These are phyloP conservation scores for Arthrocladium fulminans DNA, from an alignment of 2,329 filamentous ascomycete genomes.

Conservation along the genomic window DNA sequence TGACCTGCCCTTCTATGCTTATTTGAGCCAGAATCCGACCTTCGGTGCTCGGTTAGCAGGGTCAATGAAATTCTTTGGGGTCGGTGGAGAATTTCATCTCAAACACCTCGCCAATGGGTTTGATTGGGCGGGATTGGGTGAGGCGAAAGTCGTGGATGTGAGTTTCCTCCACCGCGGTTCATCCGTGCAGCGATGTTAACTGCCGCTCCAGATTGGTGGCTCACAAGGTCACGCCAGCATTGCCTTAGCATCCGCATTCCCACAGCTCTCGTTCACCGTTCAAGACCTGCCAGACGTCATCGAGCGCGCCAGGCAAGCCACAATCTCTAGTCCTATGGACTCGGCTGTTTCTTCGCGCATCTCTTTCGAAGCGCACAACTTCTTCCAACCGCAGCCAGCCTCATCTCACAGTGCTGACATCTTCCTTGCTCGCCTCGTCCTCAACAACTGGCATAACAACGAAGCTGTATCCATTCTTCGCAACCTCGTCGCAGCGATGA, in stretches of 20 bases:
- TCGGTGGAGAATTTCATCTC: constrained; percentile 14
- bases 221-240: constrained; percentile 50
- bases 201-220: constrained; percentile 36
- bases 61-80: constrained; percentile 17
- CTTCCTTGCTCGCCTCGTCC: constrained; percentile 30
- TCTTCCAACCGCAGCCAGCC: constrained; percentile 26
- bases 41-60: constrained; percentile 31
- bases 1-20: constrained; percentile 28
- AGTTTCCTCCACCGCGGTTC: constrained; percentile 3
- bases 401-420: constrained; percentile 21
- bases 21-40: constrained; percentile 23
- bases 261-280: constrained; percentile 46
- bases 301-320: constrained; percentile 11
- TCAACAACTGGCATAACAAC: constrained; percentile 33
- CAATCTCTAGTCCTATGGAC: background rate
- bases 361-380: constrained; percentile 26
- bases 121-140: constrained; percentile 16
- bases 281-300: constrained; percentile 38
- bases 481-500: constrained; percentile 27
- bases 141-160: constrained; percentile 20
- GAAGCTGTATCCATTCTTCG: constrained; percentile 29
- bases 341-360: constrained; percentile 11
- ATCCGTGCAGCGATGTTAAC: constrained; percentile 30
- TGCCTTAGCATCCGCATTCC: constrained; percentile 45
- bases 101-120: constrained; percentile 18